These are phyloP conservation scores for Geotrichum siamense DNA, from an alignment of 1,139 yeast species.

Conservation along the genomic window DNA sequence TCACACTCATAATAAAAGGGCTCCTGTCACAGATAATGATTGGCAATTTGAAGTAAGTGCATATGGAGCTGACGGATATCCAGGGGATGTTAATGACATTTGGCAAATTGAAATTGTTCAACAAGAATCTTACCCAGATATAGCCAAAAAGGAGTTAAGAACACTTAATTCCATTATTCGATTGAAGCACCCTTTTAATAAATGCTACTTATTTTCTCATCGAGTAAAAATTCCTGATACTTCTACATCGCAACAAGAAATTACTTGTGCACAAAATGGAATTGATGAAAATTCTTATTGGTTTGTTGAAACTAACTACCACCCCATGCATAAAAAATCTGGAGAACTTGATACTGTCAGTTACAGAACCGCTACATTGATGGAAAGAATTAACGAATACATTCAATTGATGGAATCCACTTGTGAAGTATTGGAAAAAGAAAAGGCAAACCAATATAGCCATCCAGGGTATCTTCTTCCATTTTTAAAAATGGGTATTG, in stretches of 20 bases:
- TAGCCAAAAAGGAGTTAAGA: slow-evolving; percentile 41
- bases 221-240: slow-evolving; percentile 56
- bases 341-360: slow-evolving; percentile 31
- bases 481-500: slow-evolving; percentile 46
- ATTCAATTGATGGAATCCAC: slow-evolving; percentile 22
- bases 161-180: slow-evolving; percentile 53
- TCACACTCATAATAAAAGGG: slow-evolving; percentile 49
- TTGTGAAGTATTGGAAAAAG: slow-evolving; percentile 17
- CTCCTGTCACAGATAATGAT: slow-evolving; percentile 77
- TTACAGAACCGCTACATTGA: slow-evolving; percentile 23
- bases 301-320: slow-evolving; percentile 56
- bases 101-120: slow-evolving; percentile 27
- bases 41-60: slow-evolving; percentile 69
- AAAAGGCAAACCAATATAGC: slow-evolving; percentile 20
- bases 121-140: slow-evolving; percentile 23
- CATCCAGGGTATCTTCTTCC: slow-evolving; percentile 36
- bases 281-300: slow-evolving; percentile 53
- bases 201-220: slow-evolving; percentile 59
- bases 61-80: slow-evolving; percentile 43
- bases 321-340: slow-evolving; percentile 37
- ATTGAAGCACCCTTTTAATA: slow-evolving; percentile 51
- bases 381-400: slow-evolving; percentile 33
- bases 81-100: slow-evolving; percentile 30
- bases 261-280: slow-evolving; percentile 59
- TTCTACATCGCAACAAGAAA: slow-evolving; percentile 69